Conservation (phyloP, 306 rosid species). For the Quercus rubra region DNA sequence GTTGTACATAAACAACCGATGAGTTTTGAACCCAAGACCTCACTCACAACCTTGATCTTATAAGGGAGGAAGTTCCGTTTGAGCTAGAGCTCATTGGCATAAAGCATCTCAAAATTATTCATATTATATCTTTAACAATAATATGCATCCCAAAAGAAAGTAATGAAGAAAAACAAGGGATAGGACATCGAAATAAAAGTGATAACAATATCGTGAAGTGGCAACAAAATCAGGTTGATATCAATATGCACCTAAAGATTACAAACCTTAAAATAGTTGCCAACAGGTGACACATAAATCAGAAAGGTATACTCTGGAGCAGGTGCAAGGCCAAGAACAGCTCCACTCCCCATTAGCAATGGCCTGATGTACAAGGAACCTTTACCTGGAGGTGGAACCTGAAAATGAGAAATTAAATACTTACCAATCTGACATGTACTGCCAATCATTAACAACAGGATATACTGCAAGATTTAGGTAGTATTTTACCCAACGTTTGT, state of each 20-base stretch:
- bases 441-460: neutral
- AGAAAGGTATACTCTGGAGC: constrained; percentile 95
- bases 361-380: constrained; percentile 97
- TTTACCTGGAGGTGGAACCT: constrained; percentile 92
- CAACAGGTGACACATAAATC: constrained; percentile 93
- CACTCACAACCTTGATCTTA: too few relatives aligned
- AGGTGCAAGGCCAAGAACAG: constrained; percentile 96
- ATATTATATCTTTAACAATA: neutral
- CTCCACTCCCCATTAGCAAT: constrained; percentile 94
- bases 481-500: constrained; percentile 78
- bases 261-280: constrained; percentile 93
- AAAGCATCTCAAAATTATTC: neutral
- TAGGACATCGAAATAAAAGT: neutral
- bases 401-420: constrained; percentile 31
- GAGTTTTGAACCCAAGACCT: too few relatives aligned
- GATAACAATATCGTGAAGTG: neutral
- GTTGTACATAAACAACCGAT: too few relatives aligned
- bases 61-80: too few relatives aligned
- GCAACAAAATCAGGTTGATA: neutral
- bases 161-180: constrained; percentile 9
- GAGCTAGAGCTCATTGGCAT: too few relatives aligned
- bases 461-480: neutral
- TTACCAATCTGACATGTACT: neutral
- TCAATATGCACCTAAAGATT: neutral
- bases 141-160: neutral